Percentiles rank a stretch among this genome's conserved stretches.
phyloP scores from a whole-genome alignment of 2,329 filamentous ascomycete species.

The Apiospora hydei region DNA sequence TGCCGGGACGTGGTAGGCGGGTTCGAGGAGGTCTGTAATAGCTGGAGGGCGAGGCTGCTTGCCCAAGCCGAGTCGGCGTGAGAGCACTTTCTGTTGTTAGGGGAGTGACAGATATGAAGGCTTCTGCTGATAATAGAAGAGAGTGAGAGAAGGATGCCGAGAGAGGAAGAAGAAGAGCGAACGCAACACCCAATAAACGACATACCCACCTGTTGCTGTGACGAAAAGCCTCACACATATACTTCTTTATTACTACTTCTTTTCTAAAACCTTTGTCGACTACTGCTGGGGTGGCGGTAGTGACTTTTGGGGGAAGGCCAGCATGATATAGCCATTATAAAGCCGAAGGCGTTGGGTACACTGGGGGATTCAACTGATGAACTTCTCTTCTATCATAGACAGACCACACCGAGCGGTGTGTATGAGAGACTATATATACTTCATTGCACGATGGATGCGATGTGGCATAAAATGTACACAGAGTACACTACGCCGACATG shows the following conservation, averaged over 20 bases:
- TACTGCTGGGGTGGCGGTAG: neutral
- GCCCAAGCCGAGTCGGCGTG: constrained; percentile 62
- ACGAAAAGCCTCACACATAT: neutral
- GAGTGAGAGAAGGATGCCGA: neutral
- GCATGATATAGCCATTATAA: constrained; percentile 18
- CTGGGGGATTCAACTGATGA: constrained; percentile 4
- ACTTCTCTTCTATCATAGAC: constrained; percentile 7
- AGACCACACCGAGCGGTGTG: neutral
- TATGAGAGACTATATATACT: neutral
- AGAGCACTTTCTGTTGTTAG: neutral
- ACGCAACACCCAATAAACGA: neutral
- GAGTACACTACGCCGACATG: neutral
- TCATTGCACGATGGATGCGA: neutral
- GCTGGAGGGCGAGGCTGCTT: constrained; percentile 80
- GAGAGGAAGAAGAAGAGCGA: neutral
- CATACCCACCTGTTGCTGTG: constrained; percentile 3
- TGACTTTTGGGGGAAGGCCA: neutral
- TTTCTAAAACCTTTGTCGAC: neutral
- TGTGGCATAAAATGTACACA: neutral
- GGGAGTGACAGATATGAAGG: neutral
- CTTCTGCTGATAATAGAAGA: constrained; percentile 8
- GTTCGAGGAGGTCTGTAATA: constrained; percentile 89
- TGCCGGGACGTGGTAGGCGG: constrained; percentile 90
- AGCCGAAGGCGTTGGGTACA: constrained; percentile 15
- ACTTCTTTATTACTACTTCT: neutral